Base-by-base conservation (phyloP, 768 basidiomycete genomes). In the Saitozyma sp. region DNA sequence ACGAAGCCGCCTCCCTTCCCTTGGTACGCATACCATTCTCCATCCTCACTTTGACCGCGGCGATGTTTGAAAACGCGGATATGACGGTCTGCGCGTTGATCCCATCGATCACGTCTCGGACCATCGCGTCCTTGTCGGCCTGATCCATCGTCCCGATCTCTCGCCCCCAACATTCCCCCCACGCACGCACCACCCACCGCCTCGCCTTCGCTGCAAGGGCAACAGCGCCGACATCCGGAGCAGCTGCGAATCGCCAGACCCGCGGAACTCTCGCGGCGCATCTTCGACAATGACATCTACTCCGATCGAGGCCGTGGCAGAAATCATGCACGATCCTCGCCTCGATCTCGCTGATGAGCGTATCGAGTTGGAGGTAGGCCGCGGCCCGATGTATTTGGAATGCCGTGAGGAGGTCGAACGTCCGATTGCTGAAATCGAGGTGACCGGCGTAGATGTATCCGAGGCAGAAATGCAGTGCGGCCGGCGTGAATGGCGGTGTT, bases 391-490 rank as follows among this genome's bases (percentile, higher is more conserved):
- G 86, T 71, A 98, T 91, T 64, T 89, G 86, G 77, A 98, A 92
- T 0, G 90, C 89, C 14, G 93, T 97, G 50, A 87, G 84, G 68
- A 98, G 87, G 81, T 98, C 95, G 80, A 92, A 96, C 0, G 90
- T 87, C 13, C 95, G 84, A 70, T 97, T 90, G 4, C 91, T 92
- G 78, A 98, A 96, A 38, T 88, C 83, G 50, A 98, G 88, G 5
- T 92, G 95, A 49, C 95, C 96, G 6, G 92, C 91, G 74, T 98
- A 98, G 51, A 98, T 86, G 80, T 89, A 97, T 3, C 92, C 92
- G 52, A 97, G 85, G 45, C 91, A 91, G 77, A 97, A 97, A 76
- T 95, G 91, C 6, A 96, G 83, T 0, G 92, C 90, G 1, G 94
- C 89, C 0, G 94, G 91, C 0, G 95, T 95, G 80, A 98, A 98